Conservation (phyloP, 106 monocot species). For the Acorus gramineus region DNA sequence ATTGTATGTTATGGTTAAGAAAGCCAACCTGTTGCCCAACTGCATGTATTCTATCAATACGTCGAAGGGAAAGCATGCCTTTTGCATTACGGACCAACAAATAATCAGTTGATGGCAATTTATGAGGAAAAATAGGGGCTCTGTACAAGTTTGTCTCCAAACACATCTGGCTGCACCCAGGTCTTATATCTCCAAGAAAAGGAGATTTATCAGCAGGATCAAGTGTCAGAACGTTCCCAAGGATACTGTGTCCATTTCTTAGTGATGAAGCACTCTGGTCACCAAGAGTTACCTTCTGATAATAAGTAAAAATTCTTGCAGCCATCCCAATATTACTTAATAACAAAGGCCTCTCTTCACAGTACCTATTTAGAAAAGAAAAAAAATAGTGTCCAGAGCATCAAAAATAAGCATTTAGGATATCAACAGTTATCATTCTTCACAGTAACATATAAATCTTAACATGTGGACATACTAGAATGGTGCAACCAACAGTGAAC, state of each 20-base stretch:
- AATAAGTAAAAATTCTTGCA: conserved; percentile 90
- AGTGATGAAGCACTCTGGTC: conserved; percentile 65
- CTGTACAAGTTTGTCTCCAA: conserved; percentile 92
- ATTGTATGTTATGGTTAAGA: background rate
- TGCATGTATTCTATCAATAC: conserved; percentile 66
- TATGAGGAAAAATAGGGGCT: conserved; percentile 83
- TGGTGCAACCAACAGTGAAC: no score
- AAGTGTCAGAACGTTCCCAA: conserved; percentile 65
- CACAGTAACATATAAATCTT: no score
- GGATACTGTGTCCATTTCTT: conserved; percentile 46
- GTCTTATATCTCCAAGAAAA: conserved; percentile 84
- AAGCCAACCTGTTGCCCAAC: conserved; percentile 80
- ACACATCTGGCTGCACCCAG: conserved; percentile 76
- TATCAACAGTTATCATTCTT: background rate
- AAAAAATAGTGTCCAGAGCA: conserved; percentile 1
- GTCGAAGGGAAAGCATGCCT: conserved; percentile 79
- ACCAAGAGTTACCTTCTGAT: conserved; percentile 55
- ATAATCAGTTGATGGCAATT: conserved; percentile 72
- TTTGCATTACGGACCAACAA: conserved; percentile 89
- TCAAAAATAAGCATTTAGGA: background rate
- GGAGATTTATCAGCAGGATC: conserved; percentile 88
- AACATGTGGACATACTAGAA: no score
- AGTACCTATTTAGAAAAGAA: conserved; percentile 41
- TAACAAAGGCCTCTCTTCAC: conserved; percentile 89
- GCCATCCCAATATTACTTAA: conserved; percentile 92